Percentiles rank a stretch among this genome's conserved stretches.
phyloP scores from a whole-genome alignment of 441 rosid species.

The Rhodomyrtus psidioides region DNA sequence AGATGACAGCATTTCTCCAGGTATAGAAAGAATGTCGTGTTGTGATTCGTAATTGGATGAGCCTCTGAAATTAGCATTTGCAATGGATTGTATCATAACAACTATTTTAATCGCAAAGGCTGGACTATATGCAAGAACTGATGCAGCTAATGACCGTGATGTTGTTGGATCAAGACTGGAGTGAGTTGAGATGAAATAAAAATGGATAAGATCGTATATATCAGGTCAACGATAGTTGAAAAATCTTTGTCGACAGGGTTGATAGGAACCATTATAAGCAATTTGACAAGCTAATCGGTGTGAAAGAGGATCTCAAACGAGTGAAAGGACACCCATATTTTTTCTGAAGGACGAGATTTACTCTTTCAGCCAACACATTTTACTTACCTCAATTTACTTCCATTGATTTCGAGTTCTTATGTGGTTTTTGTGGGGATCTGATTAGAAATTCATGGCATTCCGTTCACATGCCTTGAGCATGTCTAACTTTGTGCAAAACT shows the following conservation, averaged over 20 bases:
- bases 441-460: background rate
- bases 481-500: background rate
- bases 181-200: background rate
- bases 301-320: background rate
- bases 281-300: background rate
- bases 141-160: background rate
- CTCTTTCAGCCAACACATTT: background rate
- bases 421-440: too few species aligned
- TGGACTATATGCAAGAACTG: background rate
- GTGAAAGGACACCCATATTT: background rate
- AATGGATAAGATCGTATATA: background rate
- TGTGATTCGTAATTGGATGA: background rate
- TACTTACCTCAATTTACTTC: background rate
- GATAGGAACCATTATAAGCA: background rate
- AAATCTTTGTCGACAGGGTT: background rate
- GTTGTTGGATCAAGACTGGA: background rate
- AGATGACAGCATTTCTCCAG: background rate
- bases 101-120: background rate
- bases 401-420: background rate
- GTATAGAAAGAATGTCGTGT: background rate
- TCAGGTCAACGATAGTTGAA: background rate
- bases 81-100: background rate
- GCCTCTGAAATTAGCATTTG: background rate
- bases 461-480: background rate
- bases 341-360: background rate